Evolutionary conservation across 768 basidiomycete genomes (phyloP).

Genomic region (Harrya chromipes): DNA sequence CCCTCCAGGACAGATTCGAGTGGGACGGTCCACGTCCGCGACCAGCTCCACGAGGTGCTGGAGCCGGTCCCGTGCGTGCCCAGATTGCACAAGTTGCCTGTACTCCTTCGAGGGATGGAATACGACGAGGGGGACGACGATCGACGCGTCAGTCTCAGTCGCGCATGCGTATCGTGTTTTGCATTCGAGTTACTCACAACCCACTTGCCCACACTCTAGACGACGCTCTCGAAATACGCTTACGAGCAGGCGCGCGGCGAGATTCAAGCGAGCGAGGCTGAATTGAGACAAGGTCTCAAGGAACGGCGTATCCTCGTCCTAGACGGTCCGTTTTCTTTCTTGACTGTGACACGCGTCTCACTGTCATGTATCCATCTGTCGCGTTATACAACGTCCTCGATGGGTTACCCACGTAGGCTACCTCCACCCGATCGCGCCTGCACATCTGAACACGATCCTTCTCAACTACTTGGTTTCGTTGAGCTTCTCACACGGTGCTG

Average conservation of each 20-base stretch:
- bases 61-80: slow-evolving; percentile 81
- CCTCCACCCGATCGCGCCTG: slow-evolving; percentile 68
- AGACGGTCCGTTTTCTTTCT: slow-evolving; percentile 44
- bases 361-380: too few species aligned
- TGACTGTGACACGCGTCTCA: neutral
- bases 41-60: slow-evolving; percentile 78
- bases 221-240: slow-evolving; percentile 40
- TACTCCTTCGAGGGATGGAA: slow-evolving; percentile 57
- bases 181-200: neutral
- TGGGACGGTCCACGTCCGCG: slow-evolving; percentile 64
- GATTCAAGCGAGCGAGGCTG: slow-evolving; percentile 81
- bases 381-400: neutral
- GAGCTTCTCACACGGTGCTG: slow-evolving; percentile 49
- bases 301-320: slow-evolving; percentile 72
- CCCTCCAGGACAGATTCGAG: slow-evolving; percentile 36
- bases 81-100: slow-evolving; percentile 62
- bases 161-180: too few species aligned
- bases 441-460: slow-evolving; percentile 65
- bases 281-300: slow-evolving; percentile 61
- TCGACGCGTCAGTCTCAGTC: slow-evolving; percentile 24
- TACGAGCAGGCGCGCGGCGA: slow-evolving; percentile 59
- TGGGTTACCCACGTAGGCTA: slow-evolving; percentile 41
- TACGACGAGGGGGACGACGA: slow-evolving; percentile 67
- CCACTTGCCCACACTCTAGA: slow-evolving; percentile 13
- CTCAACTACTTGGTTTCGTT: slow-evolving; percentile 71